Evolutionary conservation across 2,329 filamentous ascomycete genomes (phyloP).

Genomic region (Botrytis pseudocinerea): DNA sequence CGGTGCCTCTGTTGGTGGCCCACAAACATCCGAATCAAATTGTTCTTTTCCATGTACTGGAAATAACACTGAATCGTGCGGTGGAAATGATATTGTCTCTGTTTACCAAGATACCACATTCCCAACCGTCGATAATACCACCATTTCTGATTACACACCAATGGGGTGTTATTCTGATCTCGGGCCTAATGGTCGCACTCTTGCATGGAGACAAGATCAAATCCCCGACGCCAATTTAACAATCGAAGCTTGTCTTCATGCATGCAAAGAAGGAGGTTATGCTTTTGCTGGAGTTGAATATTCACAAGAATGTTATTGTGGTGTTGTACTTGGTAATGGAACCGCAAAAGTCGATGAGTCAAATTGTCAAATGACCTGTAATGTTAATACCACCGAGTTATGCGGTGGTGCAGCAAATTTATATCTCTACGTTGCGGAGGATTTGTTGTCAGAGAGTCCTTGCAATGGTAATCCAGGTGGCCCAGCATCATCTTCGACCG

Average conservation of each 20-base stretch:
- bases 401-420: conserved; percentile 43
- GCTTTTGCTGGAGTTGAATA: conserved; percentile 45
- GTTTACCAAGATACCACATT: conserved; percentile 43
- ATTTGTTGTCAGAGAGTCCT: conserved; percentile 52
- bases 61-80: conserved; percentile 34
- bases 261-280: conserved; percentile 43
- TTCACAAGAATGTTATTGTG: conserved; percentile 47
- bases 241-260: conserved; percentile 42
- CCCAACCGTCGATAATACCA: conserved; percentile 33
- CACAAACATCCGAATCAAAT: conserved; percentile 31
- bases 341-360: conserved; percentile 31
- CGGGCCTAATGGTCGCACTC: conserved; percentile 35
- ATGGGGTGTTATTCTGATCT: conserved; percentile 47
- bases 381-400: conserved; percentile 39
- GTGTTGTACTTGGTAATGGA: conserved; percentile 41
- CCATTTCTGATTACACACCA: conserved; percentile 38
- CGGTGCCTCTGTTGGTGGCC: conserved; percentile 41
- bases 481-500: conserved; percentile 23
- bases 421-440: conserved; percentile 48
- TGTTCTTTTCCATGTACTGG: conserved; percentile 37
- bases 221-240: conserved; percentile 41
- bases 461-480: conserved; percentile 40
- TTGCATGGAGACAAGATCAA: conserved; percentile 40
- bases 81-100: conserved; percentile 35
- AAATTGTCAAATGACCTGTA: conserved; percentile 35